Percentiles rank a stretch among this genome's conserved stretches.
These are phyloP conservation scores for Colletotrichum sp. DNA, from an alignment of 2,329 filamentous ascomycete genomes.

Conservation along the genomic window DNA sequence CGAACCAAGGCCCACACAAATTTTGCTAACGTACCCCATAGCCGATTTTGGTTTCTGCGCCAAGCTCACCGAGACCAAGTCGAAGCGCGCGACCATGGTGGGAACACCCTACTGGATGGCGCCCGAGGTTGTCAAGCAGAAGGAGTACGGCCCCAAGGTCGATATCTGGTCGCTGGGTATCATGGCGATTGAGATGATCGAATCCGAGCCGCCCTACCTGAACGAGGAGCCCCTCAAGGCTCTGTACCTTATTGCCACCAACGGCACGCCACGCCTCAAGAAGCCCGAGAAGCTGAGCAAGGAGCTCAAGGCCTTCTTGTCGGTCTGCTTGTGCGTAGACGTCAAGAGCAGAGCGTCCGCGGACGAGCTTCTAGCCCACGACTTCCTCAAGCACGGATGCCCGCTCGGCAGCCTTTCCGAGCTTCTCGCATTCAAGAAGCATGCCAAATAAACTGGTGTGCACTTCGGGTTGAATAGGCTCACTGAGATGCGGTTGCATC, in stretches of 20 bases:
- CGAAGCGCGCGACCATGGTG: slow-evolving; percentile 98
- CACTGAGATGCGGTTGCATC: not conserved
- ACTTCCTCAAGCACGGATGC: slow-evolving; percentile 94
- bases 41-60: slow-evolving; percentile 99
- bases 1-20: not conserved
- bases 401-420: slow-evolving; percentile 82
- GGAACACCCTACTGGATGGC: slow-evolving; percentile 99
- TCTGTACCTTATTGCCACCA: slow-evolving; percentile 95
- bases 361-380: slow-evolving; percentile 86
- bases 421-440: slow-evolving; percentile 85
- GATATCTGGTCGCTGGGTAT: slow-evolving; percentile 99
- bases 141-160: slow-evolving; percentile 97
- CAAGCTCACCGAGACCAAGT: slow-evolving; percentile 96
- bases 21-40: slow-evolving; percentile 46
- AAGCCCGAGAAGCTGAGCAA: slow-evolving; percentile 98
- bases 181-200: slow-evolving; percentile 99
- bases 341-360: slow-evolving; percentile 94
- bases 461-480: not conserved
- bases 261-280: slow-evolving; percentile 95
- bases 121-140: slow-evolving; percentile 98
- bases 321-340: slow-evolving; percentile 94
- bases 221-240: slow-evolving; percentile 98
- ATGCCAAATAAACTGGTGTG: slow-evolving; percentile 56
- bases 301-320: slow-evolving; percentile 96
- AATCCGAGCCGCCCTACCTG: slow-evolving; percentile 95